Base-by-base conservation (phyloP, 2,329 filamentous ascomycete genomes). In the Plectosphaerella sp. region DNA sequence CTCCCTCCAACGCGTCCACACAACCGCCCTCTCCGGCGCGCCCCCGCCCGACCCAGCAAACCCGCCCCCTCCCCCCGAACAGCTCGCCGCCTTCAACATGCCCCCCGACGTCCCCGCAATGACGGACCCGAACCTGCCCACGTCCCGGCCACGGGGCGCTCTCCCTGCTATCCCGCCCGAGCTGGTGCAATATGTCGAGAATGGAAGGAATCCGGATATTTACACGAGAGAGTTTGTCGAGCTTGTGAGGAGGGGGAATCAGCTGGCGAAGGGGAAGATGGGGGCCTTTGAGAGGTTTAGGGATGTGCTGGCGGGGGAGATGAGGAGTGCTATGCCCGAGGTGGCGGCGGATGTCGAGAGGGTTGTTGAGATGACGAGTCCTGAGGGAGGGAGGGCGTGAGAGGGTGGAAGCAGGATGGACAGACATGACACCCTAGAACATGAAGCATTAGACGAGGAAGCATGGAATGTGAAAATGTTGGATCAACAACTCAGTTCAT, bases 201-300 rank as follows among this genome's bases (percentile, higher is more conserved):
- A 83, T 63, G 84, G 85, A 45, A 83, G 85, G 48, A 88, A 88
- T 72, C 85, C 85, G 3, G 85, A 88, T 68, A 88, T 88, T 60
- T 88, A 88, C 74, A 88, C 85, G 51, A 77, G 85, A 62, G 85
- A 88, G 72, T 88, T 88, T 61, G 84, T 88, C 62, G 85, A 88
- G 78, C 74, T 85, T 49, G 83, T 85, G 22, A 72, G 84, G 51
- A 74, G 83, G 46, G 75, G 79, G 41, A 88, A 88, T 71, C 85
- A 88, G 74, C 71, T 85, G 55, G 77, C 86, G 72, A 76, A 79
- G 60, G 85, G 85, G 51, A 88, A 87, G 73, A 73, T 77, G 67
- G 66, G 70, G 60, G 84, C 84, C 36, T 88, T 87, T 63, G 73
- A 65, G 11, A 60, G 68, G 28, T 87, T 88, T 64, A 72, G 83